phyloP scores from a whole-genome alignment of 2,329 filamentous ascomycete species.

The Sarocladium oryzae region DNA sequence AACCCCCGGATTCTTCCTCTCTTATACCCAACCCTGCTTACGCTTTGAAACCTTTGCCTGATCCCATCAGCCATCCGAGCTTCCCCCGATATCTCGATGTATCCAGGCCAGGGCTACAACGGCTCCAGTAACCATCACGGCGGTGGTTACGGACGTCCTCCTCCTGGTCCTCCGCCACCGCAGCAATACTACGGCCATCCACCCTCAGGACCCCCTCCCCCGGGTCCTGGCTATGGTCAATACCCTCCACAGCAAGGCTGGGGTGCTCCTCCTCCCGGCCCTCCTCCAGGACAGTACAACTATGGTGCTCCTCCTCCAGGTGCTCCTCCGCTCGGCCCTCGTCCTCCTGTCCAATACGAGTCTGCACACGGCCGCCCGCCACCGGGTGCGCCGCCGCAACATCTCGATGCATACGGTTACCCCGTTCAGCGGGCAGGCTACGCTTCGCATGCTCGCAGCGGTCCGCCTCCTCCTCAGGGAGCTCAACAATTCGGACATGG shows the following conservation, averaged over 20 bases:
- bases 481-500: constrained; percentile 59
- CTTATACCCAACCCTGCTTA: not conserved
- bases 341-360: constrained; percentile 13
- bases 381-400: constrained; percentile 24
- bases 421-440: constrained; percentile 25
- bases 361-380: constrained; percentile 15
- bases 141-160: constrained; percentile 18
- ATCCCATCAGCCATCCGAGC: not conserved
- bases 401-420: constrained; percentile 42
- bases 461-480: constrained; percentile 39
- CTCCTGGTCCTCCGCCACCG: constrained; percentile 15
- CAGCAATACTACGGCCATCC: constrained; percentile 11
- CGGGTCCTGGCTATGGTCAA: constrained; percentile 17
- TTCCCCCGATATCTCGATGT: constrained; percentile 13
- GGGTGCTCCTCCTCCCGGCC: constrained; percentile 11
- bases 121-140: constrained; percentile 20
- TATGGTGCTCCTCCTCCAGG: constrained; percentile 18
- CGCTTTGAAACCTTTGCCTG: not conserved
- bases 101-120: constrained; percentile 34
- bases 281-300: constrained; percentile 13
- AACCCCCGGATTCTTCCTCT: not conserved
- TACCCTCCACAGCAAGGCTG: constrained; percentile 20
- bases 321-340: constrained; percentile 13
- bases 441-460: constrained; percentile 20
- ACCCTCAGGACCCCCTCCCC: constrained; percentile 16